Evolutionary conservation across 1,284 basidiomycete species (phyloP).

Genomic region (Neonothopanus nambi): DNA sequence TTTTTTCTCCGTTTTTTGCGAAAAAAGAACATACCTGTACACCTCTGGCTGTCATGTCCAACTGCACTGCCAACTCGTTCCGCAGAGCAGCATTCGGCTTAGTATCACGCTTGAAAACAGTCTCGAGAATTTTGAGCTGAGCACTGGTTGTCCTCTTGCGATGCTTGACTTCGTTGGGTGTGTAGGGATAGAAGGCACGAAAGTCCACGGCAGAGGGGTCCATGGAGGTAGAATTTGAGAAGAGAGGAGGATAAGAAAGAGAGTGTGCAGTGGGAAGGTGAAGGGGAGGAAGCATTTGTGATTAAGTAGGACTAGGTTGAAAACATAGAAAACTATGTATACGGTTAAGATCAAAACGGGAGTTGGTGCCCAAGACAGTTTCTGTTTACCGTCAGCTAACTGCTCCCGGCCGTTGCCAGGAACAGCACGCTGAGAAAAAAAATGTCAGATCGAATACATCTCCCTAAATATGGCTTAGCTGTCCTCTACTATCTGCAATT

Average conservation of each 20-base stretch:
- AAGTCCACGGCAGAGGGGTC: conserved; percentile 65
- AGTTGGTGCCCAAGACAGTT: conserved; percentile 14
- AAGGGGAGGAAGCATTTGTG: conserved; percentile 30
- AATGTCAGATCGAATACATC: background rate
- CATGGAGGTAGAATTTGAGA: conserved; percentile 51
- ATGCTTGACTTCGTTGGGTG: conserved; percentile 89
- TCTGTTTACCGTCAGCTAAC: conserved; percentile 8
- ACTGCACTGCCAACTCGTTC: conserved; percentile 75
- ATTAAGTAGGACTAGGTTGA: conserved; percentile 23
- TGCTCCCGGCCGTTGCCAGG: conserved; percentile 28
- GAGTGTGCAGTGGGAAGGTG: conserved; percentile 13
- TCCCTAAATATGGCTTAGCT: background rate
- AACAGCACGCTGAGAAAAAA: conserved; percentile 17
- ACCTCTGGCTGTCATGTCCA: conserved; percentile 89
- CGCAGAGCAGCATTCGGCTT: conserved; percentile 86
- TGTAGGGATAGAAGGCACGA: conserved; percentile 79
- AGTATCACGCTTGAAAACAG: conserved; percentile 81
- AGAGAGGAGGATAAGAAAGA: conserved; percentile 16
- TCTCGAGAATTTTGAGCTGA: conserved; percentile 86
- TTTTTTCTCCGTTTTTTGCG: conserved; percentile 13
- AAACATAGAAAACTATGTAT: conserved; percentile 18
- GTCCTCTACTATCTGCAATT: too few relatives aligned
- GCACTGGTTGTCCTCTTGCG: conserved; percentile 80
- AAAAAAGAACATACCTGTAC: conserved; percentile 72
- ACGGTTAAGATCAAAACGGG: conserved; percentile 20